Evolutionary conservation across 208 protist genomes (phyloP).

Genomic region (Trypanosomatidae sp.): DNA sequence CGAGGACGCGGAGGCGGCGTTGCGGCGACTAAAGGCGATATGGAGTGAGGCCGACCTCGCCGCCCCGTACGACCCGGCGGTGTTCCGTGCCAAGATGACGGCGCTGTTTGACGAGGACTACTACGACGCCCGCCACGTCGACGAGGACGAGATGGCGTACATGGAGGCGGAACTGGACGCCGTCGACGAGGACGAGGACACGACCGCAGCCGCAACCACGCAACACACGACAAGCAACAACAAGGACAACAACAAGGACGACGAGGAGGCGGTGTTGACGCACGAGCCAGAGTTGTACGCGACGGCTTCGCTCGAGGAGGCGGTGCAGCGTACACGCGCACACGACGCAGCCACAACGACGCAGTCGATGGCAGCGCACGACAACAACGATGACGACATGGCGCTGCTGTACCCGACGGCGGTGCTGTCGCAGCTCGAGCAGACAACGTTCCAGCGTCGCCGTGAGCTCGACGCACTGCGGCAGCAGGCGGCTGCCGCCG

Average conservation of each 20-base stretch:
- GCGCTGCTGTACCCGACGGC: slow-evolving; percentile 52
- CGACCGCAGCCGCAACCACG: slow-evolving; percentile 2
- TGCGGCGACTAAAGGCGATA: slow-evolving; percentile 36
- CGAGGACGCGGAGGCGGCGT: slow-evolving; percentile 30
- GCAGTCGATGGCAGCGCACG: too few species aligned
- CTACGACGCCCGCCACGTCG: slow-evolving; percentile 74
- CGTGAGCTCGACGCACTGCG: neutral
- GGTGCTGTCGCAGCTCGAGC: slow-evolving; percentile 21
- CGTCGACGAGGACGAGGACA: slow-evolving; percentile 9
- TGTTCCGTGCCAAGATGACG: slow-evolving; percentile 84
- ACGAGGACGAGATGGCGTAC: slow-evolving; percentile 77
- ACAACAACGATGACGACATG: too few species aligned
- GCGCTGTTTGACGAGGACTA: slow-evolving; percentile 78
- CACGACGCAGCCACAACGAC: too few species aligned
- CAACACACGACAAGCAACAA: slow-evolving; percentile 8
- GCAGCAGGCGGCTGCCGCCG: too few species aligned
- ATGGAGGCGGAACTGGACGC: slow-evolving; percentile 68
- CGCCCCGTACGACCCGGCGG: slow-evolving; percentile 68
- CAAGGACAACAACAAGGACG: slow-evolving; percentile 3
- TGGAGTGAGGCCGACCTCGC: slow-evolving; percentile 79
- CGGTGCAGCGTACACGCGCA: slow-evolving; percentile 24
- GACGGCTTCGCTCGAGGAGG: slow-evolving; percentile 42
- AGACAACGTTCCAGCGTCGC: slow-evolving; percentile 24
- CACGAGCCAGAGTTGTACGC: slow-evolving; percentile 26
- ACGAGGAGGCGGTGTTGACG: slow-evolving; percentile 8